phyloP scores from a whole-genome alignment of 495 filamentous ascomycete genomes.

The Annulohypoxylon moriforme region DNA sequence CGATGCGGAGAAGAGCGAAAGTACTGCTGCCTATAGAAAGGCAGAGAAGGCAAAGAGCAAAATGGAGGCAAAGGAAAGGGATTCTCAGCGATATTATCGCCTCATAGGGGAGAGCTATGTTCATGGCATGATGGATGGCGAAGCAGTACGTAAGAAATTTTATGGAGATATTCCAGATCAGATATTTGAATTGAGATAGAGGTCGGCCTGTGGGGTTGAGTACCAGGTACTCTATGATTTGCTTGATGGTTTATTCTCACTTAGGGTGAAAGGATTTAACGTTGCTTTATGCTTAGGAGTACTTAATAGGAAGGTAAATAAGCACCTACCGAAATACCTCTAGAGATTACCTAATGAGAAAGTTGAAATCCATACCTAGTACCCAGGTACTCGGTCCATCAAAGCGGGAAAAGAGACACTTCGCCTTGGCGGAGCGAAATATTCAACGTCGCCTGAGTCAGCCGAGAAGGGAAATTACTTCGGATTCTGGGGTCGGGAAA shows the following conservation, averaged over 20 bases:
- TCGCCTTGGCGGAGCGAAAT: neutral
- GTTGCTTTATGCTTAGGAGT: too few species aligned
- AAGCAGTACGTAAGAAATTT: conserved; percentile 43
- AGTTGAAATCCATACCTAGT: neutral
- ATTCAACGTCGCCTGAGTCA: neutral
- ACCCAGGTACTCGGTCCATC: neutral
- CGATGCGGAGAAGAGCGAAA: neutral
- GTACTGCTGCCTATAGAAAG: neutral
- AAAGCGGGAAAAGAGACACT: neutral
- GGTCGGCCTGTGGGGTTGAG: too few species aligned
- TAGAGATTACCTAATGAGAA: too few species aligned
- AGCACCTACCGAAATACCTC: too few species aligned
- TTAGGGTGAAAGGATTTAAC: too few species aligned
- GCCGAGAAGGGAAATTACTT: neutral
- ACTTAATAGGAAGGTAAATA: too few species aligned
- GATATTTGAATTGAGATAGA: conserved; percentile 1
- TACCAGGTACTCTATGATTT: too few species aligned
- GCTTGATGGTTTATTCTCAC: too few species aligned
- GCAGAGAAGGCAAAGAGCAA: neutral
- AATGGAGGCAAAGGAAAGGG: neutral
- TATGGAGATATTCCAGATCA: conserved; percentile 14
- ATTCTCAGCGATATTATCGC: conserved; percentile 13
- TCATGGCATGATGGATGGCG: conserved; percentile 55
- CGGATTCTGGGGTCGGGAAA: neutral
- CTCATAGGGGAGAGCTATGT: conserved; percentile 52